phyloP scores from a whole-genome alignment of 352 stramenopile genomes.

The Halophytophthora batemanensis region DNA sequence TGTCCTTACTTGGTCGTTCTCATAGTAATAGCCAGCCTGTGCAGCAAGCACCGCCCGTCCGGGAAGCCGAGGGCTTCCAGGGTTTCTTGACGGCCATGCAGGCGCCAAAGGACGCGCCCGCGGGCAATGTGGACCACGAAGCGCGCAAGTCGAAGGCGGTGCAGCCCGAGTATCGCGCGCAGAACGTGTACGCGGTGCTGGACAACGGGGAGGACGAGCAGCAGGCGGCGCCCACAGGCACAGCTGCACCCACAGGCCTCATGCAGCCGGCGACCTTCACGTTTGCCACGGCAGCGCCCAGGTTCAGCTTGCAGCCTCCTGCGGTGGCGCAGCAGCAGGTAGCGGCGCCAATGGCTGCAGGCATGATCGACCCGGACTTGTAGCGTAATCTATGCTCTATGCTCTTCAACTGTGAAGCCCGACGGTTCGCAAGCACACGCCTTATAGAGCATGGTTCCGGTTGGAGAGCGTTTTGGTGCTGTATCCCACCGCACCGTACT shows the following conservation, averaged over 20 bases:
- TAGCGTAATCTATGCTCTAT: conserved; percentile 27
- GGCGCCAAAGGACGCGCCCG: conserved; percentile 36
- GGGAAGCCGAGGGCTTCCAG: conserved; percentile 65
- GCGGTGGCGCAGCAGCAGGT: conserved; percentile 17
- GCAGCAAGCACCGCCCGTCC: conserved; percentile 6
- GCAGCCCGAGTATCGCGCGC: conserved; percentile 30
- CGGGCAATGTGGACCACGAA: conserved; percentile 19
- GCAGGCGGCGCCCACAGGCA: conserved; percentile 2
- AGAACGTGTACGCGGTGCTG: conserved; percentile 67
- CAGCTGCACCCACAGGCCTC: conserved; percentile 26
- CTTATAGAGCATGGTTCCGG: too few relatives aligned
- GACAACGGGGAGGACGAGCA: conserved; percentile 48
- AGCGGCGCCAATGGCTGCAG: conserved; percentile 1
- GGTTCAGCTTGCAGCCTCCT: conserved; percentile 22
- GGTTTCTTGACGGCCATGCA: conserved; percentile 66
- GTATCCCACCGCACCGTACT: too few relatives aligned
- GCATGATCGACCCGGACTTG: conserved; percentile 64
- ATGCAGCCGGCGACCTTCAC: conserved; percentile 72
- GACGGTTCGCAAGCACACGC: too few relatives aligned
- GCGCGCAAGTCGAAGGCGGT: conserved; percentile 23
- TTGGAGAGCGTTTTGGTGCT: too few relatives aligned
- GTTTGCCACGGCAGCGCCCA: conserved; percentile 28
- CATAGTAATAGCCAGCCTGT: conserved; percentile 25
- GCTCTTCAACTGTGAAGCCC: not conserved
- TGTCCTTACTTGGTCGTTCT: not conserved